Evolutionary conservation across 2,329 filamentous ascomycete species (phyloP).

Genomic region (Diaporthe vexans): DNA sequence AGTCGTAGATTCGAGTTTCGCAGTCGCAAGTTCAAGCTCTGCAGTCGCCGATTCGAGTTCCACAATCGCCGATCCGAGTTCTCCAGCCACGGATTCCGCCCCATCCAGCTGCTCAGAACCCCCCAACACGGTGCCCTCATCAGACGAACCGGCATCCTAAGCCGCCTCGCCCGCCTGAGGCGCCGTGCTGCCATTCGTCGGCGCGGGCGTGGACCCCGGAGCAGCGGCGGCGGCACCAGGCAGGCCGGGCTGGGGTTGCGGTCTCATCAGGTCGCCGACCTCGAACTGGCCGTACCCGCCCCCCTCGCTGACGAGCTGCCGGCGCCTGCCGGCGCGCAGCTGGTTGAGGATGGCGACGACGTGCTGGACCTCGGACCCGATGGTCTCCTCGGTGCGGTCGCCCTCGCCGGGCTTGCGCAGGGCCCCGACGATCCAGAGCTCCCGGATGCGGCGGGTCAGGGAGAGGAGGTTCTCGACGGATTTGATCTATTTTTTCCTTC

Average conservation of each 20-base stretch:
- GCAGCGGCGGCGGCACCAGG: not conserved
- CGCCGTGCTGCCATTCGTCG: slow-evolving; percentile 10
- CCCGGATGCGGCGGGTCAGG: slow-evolving; percentile 63
- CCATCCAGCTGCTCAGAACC: not conserved
- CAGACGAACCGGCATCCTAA: not conserved
- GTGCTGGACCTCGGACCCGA: slow-evolving; percentile 53
- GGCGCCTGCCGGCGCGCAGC: slow-evolving; percentile 47
- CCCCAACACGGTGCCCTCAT: not conserved
- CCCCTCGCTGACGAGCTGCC: slow-evolving; percentile 43
- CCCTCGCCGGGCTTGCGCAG: slow-evolving; percentile 60
- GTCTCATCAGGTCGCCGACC: slow-evolving; percentile 33
- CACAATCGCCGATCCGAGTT: too few relatives aligned
- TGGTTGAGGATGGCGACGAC: slow-evolving; percentile 53
- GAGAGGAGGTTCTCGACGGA: slow-evolving; percentile 60
- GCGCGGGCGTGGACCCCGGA: not conserved
- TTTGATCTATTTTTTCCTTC: slow-evolving; percentile 50
- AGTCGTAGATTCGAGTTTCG: too few relatives aligned
- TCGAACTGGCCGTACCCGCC: slow-evolving; percentile 46
- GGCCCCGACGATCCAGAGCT: slow-evolving; percentile 64
- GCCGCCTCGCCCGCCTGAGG: slow-evolving; percentile 20
- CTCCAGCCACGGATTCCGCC: too few relatives aligned
- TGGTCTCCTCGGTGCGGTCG: slow-evolving; percentile 53
- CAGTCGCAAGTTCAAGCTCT: too few relatives aligned
- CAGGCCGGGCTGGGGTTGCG: slow-evolving; percentile 4
- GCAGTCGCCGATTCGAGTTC: too few relatives aligned